These are phyloP conservation scores for Trichoderma harzianum DNA, from an alignment of 2,329 filamentous ascomycete species.

Conservation along the genomic window DNA sequence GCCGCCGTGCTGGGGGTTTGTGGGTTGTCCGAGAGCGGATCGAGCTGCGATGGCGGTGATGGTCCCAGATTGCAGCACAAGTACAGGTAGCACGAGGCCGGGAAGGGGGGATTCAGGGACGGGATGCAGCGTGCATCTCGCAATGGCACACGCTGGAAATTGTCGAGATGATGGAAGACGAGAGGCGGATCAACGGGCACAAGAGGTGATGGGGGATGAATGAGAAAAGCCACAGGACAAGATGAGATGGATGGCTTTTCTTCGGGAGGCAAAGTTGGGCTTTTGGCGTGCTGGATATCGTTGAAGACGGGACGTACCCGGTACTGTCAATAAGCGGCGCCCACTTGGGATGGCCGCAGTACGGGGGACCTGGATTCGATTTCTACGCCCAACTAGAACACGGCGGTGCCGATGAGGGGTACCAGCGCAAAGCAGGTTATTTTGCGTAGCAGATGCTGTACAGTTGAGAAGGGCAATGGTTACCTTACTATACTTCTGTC, in stretches of 20 bases:
- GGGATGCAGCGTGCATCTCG: conserved; percentile 12
- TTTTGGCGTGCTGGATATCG: not conserved
- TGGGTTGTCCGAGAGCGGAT: conserved; percentile 11
- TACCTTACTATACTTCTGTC: not conserved
- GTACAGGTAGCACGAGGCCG: not conserved
- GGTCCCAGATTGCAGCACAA: not conserved
- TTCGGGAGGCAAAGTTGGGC: conserved; percentile 16
- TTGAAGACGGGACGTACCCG: not conserved
- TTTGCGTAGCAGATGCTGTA: not conserved
- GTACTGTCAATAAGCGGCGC: not conserved
- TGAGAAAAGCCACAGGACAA: not conserved
- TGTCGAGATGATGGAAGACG: not conserved
- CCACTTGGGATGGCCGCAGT: not conserved
- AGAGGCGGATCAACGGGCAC: not conserved
- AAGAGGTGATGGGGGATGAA: conserved; percentile 3
- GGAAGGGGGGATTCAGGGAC: conserved; percentile 8
- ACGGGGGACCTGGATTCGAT: not conserved
- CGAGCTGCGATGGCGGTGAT: conserved; percentile 14
- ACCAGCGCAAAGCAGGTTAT: not conserved
- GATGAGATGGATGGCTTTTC: conserved; percentile 9
- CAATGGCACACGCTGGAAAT: not conserved
- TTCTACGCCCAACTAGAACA: not conserved
- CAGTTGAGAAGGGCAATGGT: not conserved
- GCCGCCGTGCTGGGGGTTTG: not conserved
- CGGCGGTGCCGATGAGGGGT: not conserved